Base-by-base conservation (phyloP, 1,139 yeast species). In the Sugiyamaella paludigena region DNA sequence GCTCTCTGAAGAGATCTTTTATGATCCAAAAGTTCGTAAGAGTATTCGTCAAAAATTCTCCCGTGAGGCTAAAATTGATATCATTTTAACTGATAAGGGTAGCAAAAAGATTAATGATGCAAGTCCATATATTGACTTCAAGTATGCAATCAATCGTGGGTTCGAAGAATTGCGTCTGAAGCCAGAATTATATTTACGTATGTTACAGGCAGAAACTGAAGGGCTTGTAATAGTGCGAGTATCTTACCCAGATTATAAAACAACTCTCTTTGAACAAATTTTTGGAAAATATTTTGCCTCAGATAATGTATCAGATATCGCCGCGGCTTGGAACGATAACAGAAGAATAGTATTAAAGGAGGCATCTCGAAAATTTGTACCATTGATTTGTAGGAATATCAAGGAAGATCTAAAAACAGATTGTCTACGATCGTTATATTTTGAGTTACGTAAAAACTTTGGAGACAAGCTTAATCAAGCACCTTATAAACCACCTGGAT, bases 21-120 rank as follows among this genome's bases (percentile, higher is more conserved):
- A 87, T 62, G 86, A 89, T 62, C 94, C 96, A 15, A 83, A 82
- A 56, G 76, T 91, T 37, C 81, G 97, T 65, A 80, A 80, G 50
- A 83, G 82, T 58, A 77, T 92, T 47, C 81, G 98, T 66, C 70
- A 77, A 7, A 80, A 83, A 24, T 87, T 81, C 65, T 79, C 81
- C 65, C 75, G 77, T 36, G 81, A 78, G 61, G 88, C 95, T 12
- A 76, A 78, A 26, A 77, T 91, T 16, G 84, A 86, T 64, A 84
- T 91, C 19, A 78, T 80, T 12, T 71, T 91, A 36, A 91, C 98
- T 0, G 95, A 89, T 56, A 89, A 87, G 69, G 99, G 99, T 53
- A 80, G 80, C 60, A 74, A 80, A 42, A 81, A 84, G 56, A 92
- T 92, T 55, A 95, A 85, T 58, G 82, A 79, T 50, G 83, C 83